Evolutionary conservation across 495 filamentous ascomycete species (phyloP).

Genomic region (Lineolata rhizophorae): DNA sequence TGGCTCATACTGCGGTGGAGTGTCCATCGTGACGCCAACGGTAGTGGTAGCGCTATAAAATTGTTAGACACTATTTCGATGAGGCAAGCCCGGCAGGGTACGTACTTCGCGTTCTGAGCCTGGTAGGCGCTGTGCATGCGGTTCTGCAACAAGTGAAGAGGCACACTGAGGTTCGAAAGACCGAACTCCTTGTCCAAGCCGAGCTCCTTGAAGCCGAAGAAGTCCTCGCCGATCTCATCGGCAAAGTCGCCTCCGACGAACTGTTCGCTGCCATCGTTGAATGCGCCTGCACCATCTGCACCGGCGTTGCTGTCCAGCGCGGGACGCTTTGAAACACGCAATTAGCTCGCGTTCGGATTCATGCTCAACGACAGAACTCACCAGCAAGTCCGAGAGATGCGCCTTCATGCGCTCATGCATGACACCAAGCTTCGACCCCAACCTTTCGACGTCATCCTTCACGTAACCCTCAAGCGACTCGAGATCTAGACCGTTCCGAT

Average conservation of each 20-base stretch:
- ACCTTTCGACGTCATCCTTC: constrained; percentile 81
- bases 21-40: constrained; percentile 36
- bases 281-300: constrained; percentile 70
- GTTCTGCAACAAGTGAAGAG: constrained; percentile 82
- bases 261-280: constrained; percentile 91
- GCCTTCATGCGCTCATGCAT: constrained; percentile 87
- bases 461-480: constrained; percentile 72
- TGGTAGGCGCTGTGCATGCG: constrained; percentile 66
- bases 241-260: constrained; percentile 94
- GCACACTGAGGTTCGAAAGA: constrained; percentile 65
- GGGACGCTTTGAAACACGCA: constrained; percentile 34
- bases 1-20: constrained; percentile 52
- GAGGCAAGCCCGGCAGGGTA: constrained; percentile 8
- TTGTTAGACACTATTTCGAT: constrained; percentile 5
- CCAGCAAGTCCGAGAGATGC: constrained; percentile 67
- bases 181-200: constrained; percentile 82
- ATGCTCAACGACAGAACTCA: constrained; percentile 3
- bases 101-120: constrained; percentile 43
- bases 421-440: constrained; percentile 55
- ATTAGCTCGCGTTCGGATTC: background rate
- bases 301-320: constrained; percentile 52
- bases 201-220: constrained; percentile 94
- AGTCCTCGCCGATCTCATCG: constrained; percentile 92
- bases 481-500: constrained; percentile 59
- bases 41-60: constrained; percentile 24